A percentile compares a stretch with the other conserved stretches of the same genome.
Evolutionary conservation across 257 asterid species (phyloP).

Genomic region (Solanum etuberosum): DNA sequence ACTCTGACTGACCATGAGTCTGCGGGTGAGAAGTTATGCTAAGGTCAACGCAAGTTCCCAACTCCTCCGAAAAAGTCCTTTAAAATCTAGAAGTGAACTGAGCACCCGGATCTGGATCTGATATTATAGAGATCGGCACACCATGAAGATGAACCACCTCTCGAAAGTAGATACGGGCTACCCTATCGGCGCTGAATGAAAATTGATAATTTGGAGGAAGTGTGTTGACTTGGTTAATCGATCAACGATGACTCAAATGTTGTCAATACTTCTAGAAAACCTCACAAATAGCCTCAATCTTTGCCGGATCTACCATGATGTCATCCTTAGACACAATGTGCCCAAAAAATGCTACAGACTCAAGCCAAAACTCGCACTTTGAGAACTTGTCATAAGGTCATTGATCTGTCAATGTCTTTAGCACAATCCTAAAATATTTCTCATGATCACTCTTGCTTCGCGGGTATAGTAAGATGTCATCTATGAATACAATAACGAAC

Average conservation of each 20-base stretch:
- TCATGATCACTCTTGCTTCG: background rate
- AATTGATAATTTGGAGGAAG: background rate
- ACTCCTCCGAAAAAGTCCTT: background rate
- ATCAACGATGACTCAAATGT: background rate
- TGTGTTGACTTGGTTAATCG: background rate
- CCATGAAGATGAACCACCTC: background rate
- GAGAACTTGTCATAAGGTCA: background rate
- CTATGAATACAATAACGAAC: background rate
- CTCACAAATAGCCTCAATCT: background rate
- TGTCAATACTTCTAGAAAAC: background rate
- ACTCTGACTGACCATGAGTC: background rate
- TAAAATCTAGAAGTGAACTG: background rate
- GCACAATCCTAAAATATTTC: background rate
- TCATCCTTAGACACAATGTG: background rate
- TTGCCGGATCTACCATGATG: background rate
- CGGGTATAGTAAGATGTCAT: background rate
- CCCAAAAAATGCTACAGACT: background rate
- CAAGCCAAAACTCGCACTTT: background rate
- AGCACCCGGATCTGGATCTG: background rate
- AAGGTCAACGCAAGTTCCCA: background rate
- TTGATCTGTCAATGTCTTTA: background rate
- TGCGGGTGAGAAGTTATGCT: too few species aligned
- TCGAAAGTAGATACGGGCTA: background rate
- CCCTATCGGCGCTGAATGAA: background rate
- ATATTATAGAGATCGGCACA: background rate